These are phyloP conservation scores for Cytospora chrysosperma DNA, from an alignment of 2,329 filamentous ascomycete species.

Conservation along the genomic window DNA sequence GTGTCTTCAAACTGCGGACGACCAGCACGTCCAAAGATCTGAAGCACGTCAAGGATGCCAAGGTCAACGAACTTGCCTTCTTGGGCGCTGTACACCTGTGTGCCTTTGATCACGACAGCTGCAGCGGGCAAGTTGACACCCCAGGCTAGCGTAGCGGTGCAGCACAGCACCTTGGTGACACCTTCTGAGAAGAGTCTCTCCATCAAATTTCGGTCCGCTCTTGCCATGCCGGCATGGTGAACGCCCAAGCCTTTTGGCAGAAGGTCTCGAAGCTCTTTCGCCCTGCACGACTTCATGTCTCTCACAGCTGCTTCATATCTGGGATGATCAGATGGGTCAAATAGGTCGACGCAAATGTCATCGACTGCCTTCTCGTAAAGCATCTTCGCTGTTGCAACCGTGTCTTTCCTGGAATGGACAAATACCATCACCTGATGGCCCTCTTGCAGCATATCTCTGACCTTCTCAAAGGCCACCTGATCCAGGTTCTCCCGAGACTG, in stretches of 20 bases:
- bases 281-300: constrained; percentile 83
- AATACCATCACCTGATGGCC: constrained; percentile 99
- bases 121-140: constrained; percentile 97
- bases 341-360: constrained; percentile 73
- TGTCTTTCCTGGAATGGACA: constrained; percentile 95
- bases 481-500: constrained; percentile 88
- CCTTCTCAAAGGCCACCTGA: constrained; percentile 85
- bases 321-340: constrained; percentile 78
- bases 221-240: constrained; percentile 95
- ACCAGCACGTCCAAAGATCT: constrained; percentile 98
- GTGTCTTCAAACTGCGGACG: constrained; percentile 97
- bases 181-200: constrained; percentile 88
- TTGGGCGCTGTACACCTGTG: constrained; percentile 93
- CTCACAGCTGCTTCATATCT: constrained; percentile 75
- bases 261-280: constrained; percentile 83
- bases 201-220: constrained; percentile 92
- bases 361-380: constrained; percentile 85
- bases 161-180: constrained; percentile 95
- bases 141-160: constrained; percentile 96
- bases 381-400: constrained; percentile 81
- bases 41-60: constrained; percentile 92
- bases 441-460: constrained; percentile 83
- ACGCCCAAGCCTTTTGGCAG: constrained; percentile 89
- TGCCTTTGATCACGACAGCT: constrained; percentile 96
- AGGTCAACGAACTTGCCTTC: constrained; percentile 96